Evolutionary conservation across 331 rosid genomes (phyloP), one percentile per base, ranked within the genome.

Genomic region (Saraca asoca): DNA sequence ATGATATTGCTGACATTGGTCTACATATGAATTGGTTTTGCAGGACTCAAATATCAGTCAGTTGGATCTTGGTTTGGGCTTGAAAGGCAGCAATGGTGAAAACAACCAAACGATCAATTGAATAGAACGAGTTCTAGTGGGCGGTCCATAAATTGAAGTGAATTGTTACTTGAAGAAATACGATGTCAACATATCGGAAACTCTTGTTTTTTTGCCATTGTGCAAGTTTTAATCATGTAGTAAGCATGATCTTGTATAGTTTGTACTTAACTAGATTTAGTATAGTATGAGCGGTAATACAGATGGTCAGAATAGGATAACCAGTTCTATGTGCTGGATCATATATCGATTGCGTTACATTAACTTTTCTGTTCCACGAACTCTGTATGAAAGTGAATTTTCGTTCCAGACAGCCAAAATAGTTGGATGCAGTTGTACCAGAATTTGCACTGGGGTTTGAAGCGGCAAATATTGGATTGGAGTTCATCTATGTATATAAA

Each of bases 41-140:
- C 84, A 71, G 73, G 87, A 72, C 66, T 75, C 79, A 51, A 49
- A 75, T 44, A 56, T 39, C 3, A 75, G 52, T 57, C 52, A 60
- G 54, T 60, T 85, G 85, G 92, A 92, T 73, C 78, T 87, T 35
- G 96, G 68, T 53, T 78, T 87, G 71, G 80, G 76, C 72, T 74
- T 87, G 62, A 81, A 80, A 19, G 87, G 87, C 34, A 75, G 64
- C 65, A 31, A 48, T 34, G 64, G 9, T 15, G 73, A 69, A 55
- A 59, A 13, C 51, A 42, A 39, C 41, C 73, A 12, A 82, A 69
- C 51, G 67, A 42, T 69, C 79, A 64, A 62, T 44, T 51, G 50
- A 72, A 51, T 45, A 69, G 67, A 18, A 46, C 33, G 35, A 44
- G 60, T 62, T 63, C 80, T 17, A 62, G 64, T 38, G 74, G 79